Evolutionary conservation across 2,329 filamentous ascomycete species (phyloP), one percentile per base, ranked within the genome.

Genomic region (Phialophora macrospora): DNA sequence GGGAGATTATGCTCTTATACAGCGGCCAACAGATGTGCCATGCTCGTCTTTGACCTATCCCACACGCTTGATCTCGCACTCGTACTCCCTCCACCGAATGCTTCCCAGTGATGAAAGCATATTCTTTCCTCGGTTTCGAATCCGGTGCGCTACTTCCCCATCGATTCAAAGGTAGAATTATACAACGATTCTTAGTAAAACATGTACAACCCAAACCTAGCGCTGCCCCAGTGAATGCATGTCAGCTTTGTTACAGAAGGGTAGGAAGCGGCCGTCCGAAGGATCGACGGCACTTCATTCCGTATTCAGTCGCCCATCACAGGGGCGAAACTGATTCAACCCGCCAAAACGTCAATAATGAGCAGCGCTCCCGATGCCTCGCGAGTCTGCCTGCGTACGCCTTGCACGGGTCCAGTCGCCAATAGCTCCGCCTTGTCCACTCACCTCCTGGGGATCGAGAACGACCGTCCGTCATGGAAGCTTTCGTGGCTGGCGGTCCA

Each of bases 141-240:
- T 44, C 38, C 17, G 17, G 8, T 6, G 17, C 38, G 9, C 5
- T 14, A 11, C 48, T 26, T 1, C 20, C 24, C 14, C 14, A 20
- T 28, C 9, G 20, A 14, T 17, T 51, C 22, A 24, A 26, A 28
- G 48, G 14, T 51, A 51, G 48, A 28, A 51, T 24, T 28, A 28
- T 51, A 51, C 48, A 51, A 51, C 48, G 26, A 51, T 7, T 51
- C 48, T 51, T 51, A 51, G 48, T 51, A 51, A 51, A 26, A 51
- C 48, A 51, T 51, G 24, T 26, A 51, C 48, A 51, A 51, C 22
- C 20, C 48, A 51, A 49, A 28, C 24, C 24, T 20, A 26, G 20
- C 20, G 20, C 22, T 26, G 48, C 48, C 11, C 48, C 20, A 7
- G 48, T 5, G 14, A 51, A 51, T 22, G 9, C 48, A 51, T 51